Conservation (phyloP, 495 filamentous ascomycete species). For the Neurospora tetrasperma region DNA sequence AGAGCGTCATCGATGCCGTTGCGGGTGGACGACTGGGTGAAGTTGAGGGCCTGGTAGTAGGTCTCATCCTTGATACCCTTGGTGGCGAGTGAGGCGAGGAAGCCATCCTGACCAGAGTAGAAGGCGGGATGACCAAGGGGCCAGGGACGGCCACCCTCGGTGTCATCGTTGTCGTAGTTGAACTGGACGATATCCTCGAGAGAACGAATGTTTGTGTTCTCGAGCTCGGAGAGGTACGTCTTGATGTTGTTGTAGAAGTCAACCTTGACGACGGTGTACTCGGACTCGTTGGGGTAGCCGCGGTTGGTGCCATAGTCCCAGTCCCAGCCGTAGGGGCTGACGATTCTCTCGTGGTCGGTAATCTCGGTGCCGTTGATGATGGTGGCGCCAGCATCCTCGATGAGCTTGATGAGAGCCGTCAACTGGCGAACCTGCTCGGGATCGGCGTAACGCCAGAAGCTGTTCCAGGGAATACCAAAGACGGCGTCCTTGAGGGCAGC, state of each 20-base stretch:
- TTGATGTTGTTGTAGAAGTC: slow-evolving; percentile 71
- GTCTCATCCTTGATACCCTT: slow-evolving; percentile 53
- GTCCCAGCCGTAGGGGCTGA: slow-evolving; percentile 55
- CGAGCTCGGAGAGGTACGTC: slow-evolving; percentile 52
- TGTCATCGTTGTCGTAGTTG: slow-evolving; percentile 54
- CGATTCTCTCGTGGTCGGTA: slow-evolving; percentile 47
- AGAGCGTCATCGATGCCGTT: slow-evolving; percentile 62
- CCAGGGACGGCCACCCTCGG: slow-evolving; percentile 58
- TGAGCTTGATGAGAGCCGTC: slow-evolving; percentile 40
- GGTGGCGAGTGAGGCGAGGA: slow-evolving; percentile 49
- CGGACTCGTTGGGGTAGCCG: slow-evolving; percentile 57
- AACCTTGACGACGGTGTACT: slow-evolving; percentile 61
- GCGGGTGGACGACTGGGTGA: slow-evolving; percentile 46
- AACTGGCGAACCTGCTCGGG: slow-evolving; percentile 42
- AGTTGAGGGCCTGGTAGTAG: slow-evolving; percentile 54
- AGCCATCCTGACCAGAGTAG: slow-evolving; percentile 58
- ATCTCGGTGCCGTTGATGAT: slow-evolving; percentile 64
- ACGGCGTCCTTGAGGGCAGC: slow-evolving; percentile 46
- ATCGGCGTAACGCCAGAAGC: slow-evolving; percentile 53
- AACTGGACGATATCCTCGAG: slow-evolving; percentile 60
- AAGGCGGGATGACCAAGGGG: slow-evolving; percentile 49
- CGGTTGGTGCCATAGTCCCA: slow-evolving; percentile 60
- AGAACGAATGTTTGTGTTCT: slow-evolving; percentile 51
- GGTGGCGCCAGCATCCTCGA: slow-evolving; percentile 51
- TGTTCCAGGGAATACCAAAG: slow-evolving; percentile 62